Evolutionary conservation across 495 filamentous ascomycete species (phyloP).

Genomic region (Penicillium pulvis): DNA sequence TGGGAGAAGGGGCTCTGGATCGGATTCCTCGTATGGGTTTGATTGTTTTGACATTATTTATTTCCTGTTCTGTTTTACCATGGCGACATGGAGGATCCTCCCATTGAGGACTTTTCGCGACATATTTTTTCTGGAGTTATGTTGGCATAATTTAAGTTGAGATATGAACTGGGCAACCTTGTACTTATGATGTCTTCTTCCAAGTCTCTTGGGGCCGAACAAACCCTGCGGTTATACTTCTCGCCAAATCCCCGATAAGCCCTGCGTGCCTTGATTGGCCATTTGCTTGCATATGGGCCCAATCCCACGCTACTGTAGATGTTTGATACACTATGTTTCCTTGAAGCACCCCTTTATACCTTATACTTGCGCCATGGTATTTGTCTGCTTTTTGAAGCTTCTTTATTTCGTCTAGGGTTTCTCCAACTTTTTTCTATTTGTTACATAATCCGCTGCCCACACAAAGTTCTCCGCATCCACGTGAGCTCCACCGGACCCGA

Average conservation of each 20-base stretch:
- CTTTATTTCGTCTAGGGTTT: slow-evolving; percentile 1
- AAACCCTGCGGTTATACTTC: slow-evolving; percentile 5
- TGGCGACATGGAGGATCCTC: not conserved
- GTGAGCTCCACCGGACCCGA: slow-evolving; percentile 33
- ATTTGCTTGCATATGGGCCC: slow-evolving; percentile 7
- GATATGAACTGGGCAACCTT: slow-evolving; percentile 11
- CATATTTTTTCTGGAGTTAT: slow-evolving; percentile 14
- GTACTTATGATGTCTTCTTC: slow-evolving; percentile 12
- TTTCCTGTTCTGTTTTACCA: not conserved
- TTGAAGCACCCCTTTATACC: too few relatives aligned
- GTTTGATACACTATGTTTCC: not conserved
- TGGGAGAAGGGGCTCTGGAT: not conserved
- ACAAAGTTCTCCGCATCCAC: slow-evolving; percentile 33
- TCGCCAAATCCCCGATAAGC: slow-evolving; percentile 7
- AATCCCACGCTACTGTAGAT: slow-evolving; percentile 9
- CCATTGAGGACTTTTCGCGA: not conserved
- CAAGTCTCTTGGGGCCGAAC: not conserved
- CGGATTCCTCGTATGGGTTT: not conserved
- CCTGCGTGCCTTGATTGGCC: slow-evolving; percentile 3
- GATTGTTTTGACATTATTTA: not conserved
- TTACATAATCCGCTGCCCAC: slow-evolving; percentile 30
- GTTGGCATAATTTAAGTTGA: slow-evolving; percentile 4
- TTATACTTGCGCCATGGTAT: not conserved
- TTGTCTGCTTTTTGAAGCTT: not conserved
- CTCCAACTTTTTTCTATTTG: slow-evolving; percentile 3